A percentile compares a stretch with the other conserved stretches of the same genome.
phyloP scores from a whole-genome alignment of 2,329 filamentous ascomycete species.

The Trichoderma afroharzianum region DNA sequence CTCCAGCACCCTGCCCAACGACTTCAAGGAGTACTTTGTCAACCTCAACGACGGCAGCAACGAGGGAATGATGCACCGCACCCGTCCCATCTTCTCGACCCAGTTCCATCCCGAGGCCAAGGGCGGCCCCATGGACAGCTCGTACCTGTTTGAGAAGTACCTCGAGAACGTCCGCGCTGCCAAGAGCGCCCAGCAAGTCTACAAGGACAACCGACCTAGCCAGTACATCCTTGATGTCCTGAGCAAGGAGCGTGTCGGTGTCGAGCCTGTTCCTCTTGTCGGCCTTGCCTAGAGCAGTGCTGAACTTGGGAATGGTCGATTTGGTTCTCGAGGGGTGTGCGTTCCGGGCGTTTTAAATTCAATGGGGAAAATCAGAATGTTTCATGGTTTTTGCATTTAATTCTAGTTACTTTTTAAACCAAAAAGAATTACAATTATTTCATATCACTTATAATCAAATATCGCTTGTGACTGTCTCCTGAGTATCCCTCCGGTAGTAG shows the following conservation, averaged over 20 bases:
- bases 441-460: not conserved
- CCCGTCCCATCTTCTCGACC: constrained; percentile 93
- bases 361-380: not conserved
- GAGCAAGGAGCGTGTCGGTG: constrained; percentile 91
- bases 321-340: not conserved
- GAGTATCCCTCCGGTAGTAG: not conserved
- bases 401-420: not conserved
- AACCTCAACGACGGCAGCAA: constrained; percentile 98
- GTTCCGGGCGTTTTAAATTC: not conserved
- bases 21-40: constrained; percentile 98
- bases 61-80: constrained; percentile 94
- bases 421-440: not conserved
- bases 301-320: too few species aligned
- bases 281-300: constrained; percentile 38
- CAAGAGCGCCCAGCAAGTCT: constrained; percentile 76
- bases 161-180: constrained; percentile 83
- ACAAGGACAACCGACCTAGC: constrained; percentile 82
- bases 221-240: constrained; percentile 87
- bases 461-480: not conserved
- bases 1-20: constrained; percentile 70
- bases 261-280: constrained; percentile 61
- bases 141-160: constrained; percentile 96
- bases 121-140: constrained; percentile 91
- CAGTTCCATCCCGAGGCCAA: constrained; percentile 99
- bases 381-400: not conserved